Base-by-base conservation (phyloP, 2,329 filamentous ascomycete species). In the Colletotrichum sp. region DNA sequence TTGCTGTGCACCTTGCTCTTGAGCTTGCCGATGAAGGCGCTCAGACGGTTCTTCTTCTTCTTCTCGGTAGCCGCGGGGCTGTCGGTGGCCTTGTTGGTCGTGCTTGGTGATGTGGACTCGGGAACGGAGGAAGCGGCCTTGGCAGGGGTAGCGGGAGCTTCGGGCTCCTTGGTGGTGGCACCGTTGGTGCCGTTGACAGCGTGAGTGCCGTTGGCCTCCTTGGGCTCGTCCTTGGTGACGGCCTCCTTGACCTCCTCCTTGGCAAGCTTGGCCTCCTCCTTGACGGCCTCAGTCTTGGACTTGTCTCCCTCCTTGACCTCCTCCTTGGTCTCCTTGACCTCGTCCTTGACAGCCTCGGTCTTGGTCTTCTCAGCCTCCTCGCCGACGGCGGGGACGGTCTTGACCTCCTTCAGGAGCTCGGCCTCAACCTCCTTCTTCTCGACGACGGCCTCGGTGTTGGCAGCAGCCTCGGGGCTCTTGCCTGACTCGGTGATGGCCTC, bases 381-480 rank as follows among this genome's bases (percentile, higher is more conserved):
- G 52, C 76, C 80, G 0, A 81, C 79, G 15, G 83, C 81, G 79
- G 87, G 80, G 69, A 82, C 81, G 69, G 85, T 82, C 83, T 90
- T 88, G 77, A 93, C 89, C 83, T 94, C 91, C 78, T 91, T 89
- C 64, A 96, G 87, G 10, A 98, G 88, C 86, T 98, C 94, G 30
- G 91, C 84, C 87, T 98, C 95, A 7, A 96, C 89, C 12, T 88
- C 89, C 83, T 91, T 92, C 90, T 97, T 97, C 80, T 96, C 94
- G 77, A 90, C 86, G 8, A 97, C 94, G 21, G 93, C 94, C 71
- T 89, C 89, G 3, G 91, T 87, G 84, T 92, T 93, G 71, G 90
- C 90, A 44, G 94, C 91, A 39, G 95, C 95, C 85, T 97, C 95
- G 10, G 95, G 93, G 76, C 87, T 88, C 80, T 89, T 84, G 71